Conservation (phyloP, 202 grass and related monocot genomes). For the Zizania palustris region DNA sequence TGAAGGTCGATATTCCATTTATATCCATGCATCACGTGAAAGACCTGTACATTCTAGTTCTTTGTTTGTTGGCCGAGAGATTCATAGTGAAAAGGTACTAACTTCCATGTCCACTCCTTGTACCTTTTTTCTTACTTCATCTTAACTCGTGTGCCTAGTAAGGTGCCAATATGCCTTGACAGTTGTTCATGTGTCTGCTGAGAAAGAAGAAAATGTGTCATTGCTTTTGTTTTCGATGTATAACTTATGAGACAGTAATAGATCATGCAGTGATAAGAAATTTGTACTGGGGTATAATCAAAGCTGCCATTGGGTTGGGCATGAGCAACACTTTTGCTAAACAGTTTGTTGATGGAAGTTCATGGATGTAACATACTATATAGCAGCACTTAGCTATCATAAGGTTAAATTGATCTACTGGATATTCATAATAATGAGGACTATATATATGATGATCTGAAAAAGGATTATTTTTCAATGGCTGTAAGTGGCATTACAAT, state of each 20-base stretch:
- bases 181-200: slow-evolving; percentile 7
- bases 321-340: background rate
- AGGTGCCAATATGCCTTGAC: background rate
- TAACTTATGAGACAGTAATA: slow-evolving; percentile 12
- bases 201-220: slow-evolving; percentile 25
- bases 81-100: slow-evolving; percentile 90
- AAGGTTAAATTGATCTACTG: background rate
- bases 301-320: background rate
- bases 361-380: background rate
- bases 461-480: background rate
- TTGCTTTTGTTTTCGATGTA: background rate
- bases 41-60: slow-evolving; percentile 85
- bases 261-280: slow-evolving; percentile 2
- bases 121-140: slow-evolving; percentile 19
- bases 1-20: slow-evolving; percentile 84
- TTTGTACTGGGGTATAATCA: background rate
- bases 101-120: slow-evolving; percentile 1
- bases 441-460: too few relatives aligned
- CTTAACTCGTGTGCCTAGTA: background rate
- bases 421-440: too few relatives aligned
- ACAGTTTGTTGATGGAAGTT: too few relatives aligned
- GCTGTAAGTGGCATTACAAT: background rate
- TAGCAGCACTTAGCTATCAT: background rate
- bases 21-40: slow-evolving; percentile 91
- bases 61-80: slow-evolving; percentile 82